phyloP scores from a whole-genome alignment of 164 flowering plant genomes.

The Amborella trichopoda region DNA sequence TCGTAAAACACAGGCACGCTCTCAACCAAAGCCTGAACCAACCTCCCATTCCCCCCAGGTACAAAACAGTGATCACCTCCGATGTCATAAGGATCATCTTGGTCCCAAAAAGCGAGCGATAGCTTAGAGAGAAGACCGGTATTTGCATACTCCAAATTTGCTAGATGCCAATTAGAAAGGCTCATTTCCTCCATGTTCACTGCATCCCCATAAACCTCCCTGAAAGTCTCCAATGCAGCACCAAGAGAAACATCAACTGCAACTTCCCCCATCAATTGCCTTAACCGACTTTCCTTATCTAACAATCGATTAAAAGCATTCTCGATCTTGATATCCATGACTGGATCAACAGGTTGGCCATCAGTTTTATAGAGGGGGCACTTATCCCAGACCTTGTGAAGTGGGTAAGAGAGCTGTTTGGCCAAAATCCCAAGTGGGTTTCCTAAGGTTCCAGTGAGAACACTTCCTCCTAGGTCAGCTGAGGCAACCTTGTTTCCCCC shows the following conservation, averaged over 20 bases:
- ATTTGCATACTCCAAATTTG: slow-evolving; percentile 96
- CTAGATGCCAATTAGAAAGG: slow-evolving; percentile 96
- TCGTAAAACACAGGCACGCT: slow-evolving; percentile 71
- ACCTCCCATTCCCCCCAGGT: slow-evolving; percentile 88
- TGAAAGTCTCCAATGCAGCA: slow-evolving; percentile 80
- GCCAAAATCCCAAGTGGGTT: slow-evolving; percentile 94
- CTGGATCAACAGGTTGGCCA: slow-evolving; percentile 73
- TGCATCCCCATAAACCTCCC: slow-evolving; percentile 54
- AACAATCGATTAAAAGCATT: slow-evolving; percentile 59
- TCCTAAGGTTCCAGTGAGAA: slow-evolving; percentile 84
- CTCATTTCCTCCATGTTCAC: slow-evolving; percentile 58
- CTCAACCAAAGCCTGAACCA: slow-evolving; percentile 82
- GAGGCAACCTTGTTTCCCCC: slow-evolving; percentile 54
- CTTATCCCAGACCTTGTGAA: slow-evolving; percentile 90
- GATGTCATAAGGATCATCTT: slow-evolving; percentile 99
- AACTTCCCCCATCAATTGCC: slow-evolving; percentile 94
- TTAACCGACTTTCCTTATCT: slow-evolving; percentile 71
- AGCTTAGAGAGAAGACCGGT: slow-evolving; percentile 85
- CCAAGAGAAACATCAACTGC: slow-evolving; percentile 90
- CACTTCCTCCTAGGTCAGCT: slow-evolving; percentile 97
- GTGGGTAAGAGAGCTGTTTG: slow-evolving; percentile 48
- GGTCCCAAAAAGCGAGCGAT: slow-evolving; percentile 99
- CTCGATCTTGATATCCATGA: slow-evolving; percentile 71
- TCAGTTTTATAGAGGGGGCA: slow-evolving; percentile 77
- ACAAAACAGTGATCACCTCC: slow-evolving; percentile 98